phyloP scores from a whole-genome alignment of 148 eudicot genomes.

The Cornus florida region DNA sequence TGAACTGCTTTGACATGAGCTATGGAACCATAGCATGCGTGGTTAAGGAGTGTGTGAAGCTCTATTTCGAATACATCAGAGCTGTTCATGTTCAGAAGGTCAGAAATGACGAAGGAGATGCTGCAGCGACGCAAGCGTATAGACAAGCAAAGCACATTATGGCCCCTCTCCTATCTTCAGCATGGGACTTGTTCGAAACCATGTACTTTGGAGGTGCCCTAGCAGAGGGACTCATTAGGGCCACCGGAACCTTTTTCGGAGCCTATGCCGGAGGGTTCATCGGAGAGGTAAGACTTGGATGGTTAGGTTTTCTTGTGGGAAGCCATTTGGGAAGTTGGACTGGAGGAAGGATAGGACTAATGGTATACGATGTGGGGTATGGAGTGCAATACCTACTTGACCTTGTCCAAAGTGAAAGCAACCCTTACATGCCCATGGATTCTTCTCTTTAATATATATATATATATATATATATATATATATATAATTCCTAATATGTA shows the following conservation, averaged over 20 bases:
- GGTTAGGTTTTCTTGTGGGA: conserved; percentile 49
- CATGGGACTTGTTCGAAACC: conserved; percentile 56
- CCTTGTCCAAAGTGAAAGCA: background rate
- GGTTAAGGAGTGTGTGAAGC: conserved; percentile 42
- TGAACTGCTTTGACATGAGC: conserved; percentile 46
- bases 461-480: too few relatives aligned
- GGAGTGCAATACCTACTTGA: conserved; percentile 34
- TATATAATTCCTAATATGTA: too few relatives aligned
- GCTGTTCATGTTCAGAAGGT: conserved; percentile 36
- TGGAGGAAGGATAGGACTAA: conserved; percentile 51
- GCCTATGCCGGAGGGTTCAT: conserved; percentile 37
- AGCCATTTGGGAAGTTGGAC: conserved; percentile 58
- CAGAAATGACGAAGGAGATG: conserved; percentile 33
- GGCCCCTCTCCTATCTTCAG: conserved; percentile 50
- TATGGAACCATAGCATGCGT: conserved; percentile 48
- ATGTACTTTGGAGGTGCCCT: conserved; percentile 42
- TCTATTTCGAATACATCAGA: conserved; percentile 44
- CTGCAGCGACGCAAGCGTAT: conserved; percentile 39
- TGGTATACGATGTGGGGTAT: conserved; percentile 46
- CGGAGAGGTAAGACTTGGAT: conserved; percentile 40
- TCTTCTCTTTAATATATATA: background rate
- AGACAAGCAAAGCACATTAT: conserved; percentile 35
- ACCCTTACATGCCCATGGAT: background rate
- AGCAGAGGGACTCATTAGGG: conserved; percentile 38
- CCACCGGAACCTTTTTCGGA: conserved; percentile 48